Evolutionary conservation across 306 rosid genomes (phyloP).

Genomic region (Vigna hirtella): DNA sequence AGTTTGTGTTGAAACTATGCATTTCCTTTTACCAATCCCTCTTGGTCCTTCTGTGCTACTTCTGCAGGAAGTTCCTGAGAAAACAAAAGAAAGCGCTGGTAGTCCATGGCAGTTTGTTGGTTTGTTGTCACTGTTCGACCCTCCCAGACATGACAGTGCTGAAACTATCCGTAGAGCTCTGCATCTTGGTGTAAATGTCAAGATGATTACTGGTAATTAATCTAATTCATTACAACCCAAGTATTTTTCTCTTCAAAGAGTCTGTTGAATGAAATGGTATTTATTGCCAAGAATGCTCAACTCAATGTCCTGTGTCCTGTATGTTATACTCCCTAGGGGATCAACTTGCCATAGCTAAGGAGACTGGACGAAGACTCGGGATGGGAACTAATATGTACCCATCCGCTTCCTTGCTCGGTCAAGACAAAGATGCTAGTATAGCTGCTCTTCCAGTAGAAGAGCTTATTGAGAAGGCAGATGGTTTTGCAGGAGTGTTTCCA

Average conservation of each 20-base stretch:
- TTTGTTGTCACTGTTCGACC: slow-evolving; percentile 89
- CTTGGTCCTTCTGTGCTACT: slow-evolving; percentile 1
- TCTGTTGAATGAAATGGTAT: not conserved
- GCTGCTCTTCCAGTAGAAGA: slow-evolving; percentile 94
- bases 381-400: slow-evolving; percentile 99
- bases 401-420: slow-evolving; percentile 92
- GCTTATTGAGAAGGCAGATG: slow-evolving; percentile 97
- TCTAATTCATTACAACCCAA: not conserved
- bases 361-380: slow-evolving; percentile 96
- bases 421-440: slow-evolving; percentile 82
- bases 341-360: slow-evolving; percentile 99
- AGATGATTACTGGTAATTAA: slow-evolving; percentile 94
- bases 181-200: slow-evolving; percentile 96
- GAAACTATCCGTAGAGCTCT: slow-evolving; percentile 97
- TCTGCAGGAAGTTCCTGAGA: slow-evolving; percentile 89
- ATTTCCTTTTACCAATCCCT: slow-evolving; percentile 10
- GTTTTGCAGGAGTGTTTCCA: slow-evolving; percentile 99
- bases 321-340: slow-evolving; percentile 64
- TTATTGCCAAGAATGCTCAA: slow-evolving; percentile 9
- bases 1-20: not conserved
- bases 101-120: slow-evolving; percentile 96
- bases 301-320: slow-evolving; percentile 27
- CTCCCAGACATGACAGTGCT: slow-evolving; percentile 99
- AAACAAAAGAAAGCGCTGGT: slow-evolving; percentile 75
- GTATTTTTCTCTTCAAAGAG: not conserved